Evolutionary conservation across 2,329 filamentous ascomycete species (phyloP).

Genomic region (Orbilia quercus): DNA sequence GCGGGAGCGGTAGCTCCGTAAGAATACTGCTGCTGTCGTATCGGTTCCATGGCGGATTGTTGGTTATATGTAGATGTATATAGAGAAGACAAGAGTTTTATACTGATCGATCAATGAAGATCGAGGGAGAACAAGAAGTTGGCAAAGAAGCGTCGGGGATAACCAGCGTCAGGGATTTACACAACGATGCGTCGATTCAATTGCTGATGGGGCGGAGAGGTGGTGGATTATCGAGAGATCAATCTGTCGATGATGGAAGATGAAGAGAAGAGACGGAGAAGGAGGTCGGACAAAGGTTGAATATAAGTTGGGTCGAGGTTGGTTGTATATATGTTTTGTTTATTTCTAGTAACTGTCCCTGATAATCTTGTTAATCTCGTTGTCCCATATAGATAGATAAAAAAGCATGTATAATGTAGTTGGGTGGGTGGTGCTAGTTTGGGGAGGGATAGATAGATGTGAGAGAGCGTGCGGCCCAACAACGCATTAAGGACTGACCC

Average conservation of each 20-base stretch:
- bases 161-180: slow-evolving; percentile 36
- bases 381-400: slow-evolving; percentile 8
- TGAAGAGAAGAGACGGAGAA: slow-evolving; percentile 10
- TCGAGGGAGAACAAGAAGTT: slow-evolving; percentile 35
- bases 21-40: slow-evolving; percentile 38
- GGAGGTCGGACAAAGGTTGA: slow-evolving; percentile 2
- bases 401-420: slow-evolving; percentile 14
- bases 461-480: slow-evolving; percentile 4
- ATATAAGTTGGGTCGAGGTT: slow-evolving; percentile 4
- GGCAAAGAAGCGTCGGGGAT: slow-evolving; percentile 12
- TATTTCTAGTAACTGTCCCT: slow-evolving; percentile 26
- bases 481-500: slow-evolving; percentile 19
- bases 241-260: slow-evolving; percentile 24
- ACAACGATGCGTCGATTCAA: slow-evolving; percentile 20
- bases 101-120: slow-evolving; percentile 49
- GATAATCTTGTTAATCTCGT: slow-evolving; percentile 30
- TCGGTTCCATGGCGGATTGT: slow-evolving; percentile 47
- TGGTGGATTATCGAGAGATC: slow-evolving; percentile 33
- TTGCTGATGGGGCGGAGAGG: too few species aligned
- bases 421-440: background rate
- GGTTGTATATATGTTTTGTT: background rate
- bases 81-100: slow-evolving; percentile 7
- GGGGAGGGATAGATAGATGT: slow-evolving; percentile 1
- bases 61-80: background rate
- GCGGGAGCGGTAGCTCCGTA: slow-evolving; percentile 15